Base-by-base conservation (phyloP, 2,329 filamentous ascomycete genomes). In the Teratosphaeria zuluensis region DNA sequence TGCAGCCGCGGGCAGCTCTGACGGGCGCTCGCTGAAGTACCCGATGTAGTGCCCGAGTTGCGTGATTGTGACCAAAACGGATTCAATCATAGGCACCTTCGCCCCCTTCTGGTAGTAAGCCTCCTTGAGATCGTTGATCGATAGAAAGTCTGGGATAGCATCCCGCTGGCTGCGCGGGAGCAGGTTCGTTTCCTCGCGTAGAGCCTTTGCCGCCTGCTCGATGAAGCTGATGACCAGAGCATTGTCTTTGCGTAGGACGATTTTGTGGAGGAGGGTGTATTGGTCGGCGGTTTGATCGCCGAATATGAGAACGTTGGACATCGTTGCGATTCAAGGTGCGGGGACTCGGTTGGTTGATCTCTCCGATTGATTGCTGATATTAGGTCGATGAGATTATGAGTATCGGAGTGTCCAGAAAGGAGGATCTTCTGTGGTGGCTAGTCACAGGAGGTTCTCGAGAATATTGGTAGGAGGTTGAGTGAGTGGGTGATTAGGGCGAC, bases 271-370 rank as follows among this genome's bases (percentile, higher is more conserved):
- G 63, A 87, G 83, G 64, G 76, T 76, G 69, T 86, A 82, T 66
- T 85, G 85, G 71, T 87, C 84, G 66, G 84, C 79, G 61, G 85
- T 88, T 74, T 89, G 86, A 69, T 89, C 86, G 75, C 85, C 85
- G 70, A 88, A 87, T 62, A 88, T 81, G 71, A 87, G 80, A 59
- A 77, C 69, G 68, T 79, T 79, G 69, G 71, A 70, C 71, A 73
- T 73, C n/a, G 55, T 71, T 57, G 54, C 24, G 54, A 19, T 56
- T 38, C 11, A 32, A 21, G 52, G 16, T 11, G 52, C 24, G 28
- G 12, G 9, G 19, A 4, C 24, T n/a, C 24, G 52, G 31, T 48
- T 42, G 55, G 35, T 35, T 28, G 51, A 16, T 24, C 16, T 30
- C 3, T 38, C 7, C 16, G 51, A 38, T 33, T 16, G 31, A 55